phyloP scores from a whole-genome alignment of 345 rosid species.

The Acer campestre region DNA sequence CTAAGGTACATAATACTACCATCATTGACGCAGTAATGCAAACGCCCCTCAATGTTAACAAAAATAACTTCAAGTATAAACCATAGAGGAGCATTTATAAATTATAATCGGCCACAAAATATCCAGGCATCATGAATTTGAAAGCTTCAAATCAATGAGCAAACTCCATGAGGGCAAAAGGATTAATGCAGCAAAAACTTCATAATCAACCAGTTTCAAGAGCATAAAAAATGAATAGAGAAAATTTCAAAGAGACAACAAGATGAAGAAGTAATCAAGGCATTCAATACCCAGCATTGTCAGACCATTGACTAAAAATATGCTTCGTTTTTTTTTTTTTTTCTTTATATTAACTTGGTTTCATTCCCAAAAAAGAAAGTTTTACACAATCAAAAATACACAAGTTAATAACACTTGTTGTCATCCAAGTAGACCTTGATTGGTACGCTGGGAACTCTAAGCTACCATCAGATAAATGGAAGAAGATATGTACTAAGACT shows the following conservation, averaged over 20 bases:
- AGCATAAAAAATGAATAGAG: background rate
- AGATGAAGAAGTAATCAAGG: background rate
- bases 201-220: background rate
- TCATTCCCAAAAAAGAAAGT: constrained; percentile 7
- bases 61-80: background rate
- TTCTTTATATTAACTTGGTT: constrained; percentile 12
- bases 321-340: constrained; percentile 1
- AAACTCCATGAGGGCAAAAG: background rate
- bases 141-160: background rate
- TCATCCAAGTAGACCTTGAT: constrained; percentile 15
- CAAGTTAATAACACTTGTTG: constrained; percentile 18
- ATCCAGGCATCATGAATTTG: background rate
- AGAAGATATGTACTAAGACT: constrained; percentile 9
- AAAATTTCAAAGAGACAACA: background rate
- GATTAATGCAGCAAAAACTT: background rate
- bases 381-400: constrained; percentile 17
- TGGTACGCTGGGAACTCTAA: background rate
- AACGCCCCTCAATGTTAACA: background rate
- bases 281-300: constrained; percentile 8
- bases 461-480: constrained; percentile 19
- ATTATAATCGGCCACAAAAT: background rate
- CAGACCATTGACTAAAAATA: background rate
- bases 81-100: background rate
- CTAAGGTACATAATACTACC: background rate
- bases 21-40: background rate